These are phyloP conservation scores for Rutstroemia sp. DNA, from an alignment of 2,329 filamentous ascomycete genomes.

Conservation along the genomic window DNA sequence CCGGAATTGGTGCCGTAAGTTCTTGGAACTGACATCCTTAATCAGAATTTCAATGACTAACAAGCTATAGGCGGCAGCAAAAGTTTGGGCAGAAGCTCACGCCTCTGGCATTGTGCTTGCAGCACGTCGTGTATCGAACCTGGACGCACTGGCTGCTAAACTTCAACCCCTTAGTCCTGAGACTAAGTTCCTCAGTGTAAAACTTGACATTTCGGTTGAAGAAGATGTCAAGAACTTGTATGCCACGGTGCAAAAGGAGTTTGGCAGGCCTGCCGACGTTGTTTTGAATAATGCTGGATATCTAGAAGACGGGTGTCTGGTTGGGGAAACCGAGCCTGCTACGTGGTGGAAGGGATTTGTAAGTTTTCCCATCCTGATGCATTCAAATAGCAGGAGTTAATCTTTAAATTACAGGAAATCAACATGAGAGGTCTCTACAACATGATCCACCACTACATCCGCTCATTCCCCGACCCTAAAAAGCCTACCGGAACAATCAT, in stretches of 20 bases:
- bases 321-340: background rate
- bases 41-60: too few relatives aligned
- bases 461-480: background rate
- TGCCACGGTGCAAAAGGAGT: slow-evolving; percentile 12
- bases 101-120: slow-evolving; percentile 28
- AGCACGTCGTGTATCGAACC: slow-evolving; percentile 18
- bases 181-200: slow-evolving; percentile 12
- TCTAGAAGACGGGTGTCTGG: slow-evolving; percentile 27
- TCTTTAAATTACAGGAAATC: background rate
- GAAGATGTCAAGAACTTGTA: slow-evolving; percentile 16
- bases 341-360: background rate
- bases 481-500: background rate
- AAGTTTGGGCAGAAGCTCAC: slow-evolving; percentile 25
- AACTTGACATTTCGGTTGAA: slow-evolving; percentile 16
- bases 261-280: slow-evolving; percentile 29
- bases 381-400: background rate
- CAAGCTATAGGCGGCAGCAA: slow-evolving; percentile 16
- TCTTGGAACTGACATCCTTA: background rate
- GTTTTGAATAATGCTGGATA: slow-evolving; percentile 38
- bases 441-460: slow-evolving; percentile 2
- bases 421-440: slow-evolving; percentile 5
- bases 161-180: slow-evolving; percentile 9
- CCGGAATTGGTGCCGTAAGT: slow-evolving; percentile 28
- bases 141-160: slow-evolving; percentile 11
- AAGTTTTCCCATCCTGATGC: background rate